phyloP scores from a whole-genome alignment of 2,329 filamentous ascomycete species.

The Fusarium torreyae region DNA sequence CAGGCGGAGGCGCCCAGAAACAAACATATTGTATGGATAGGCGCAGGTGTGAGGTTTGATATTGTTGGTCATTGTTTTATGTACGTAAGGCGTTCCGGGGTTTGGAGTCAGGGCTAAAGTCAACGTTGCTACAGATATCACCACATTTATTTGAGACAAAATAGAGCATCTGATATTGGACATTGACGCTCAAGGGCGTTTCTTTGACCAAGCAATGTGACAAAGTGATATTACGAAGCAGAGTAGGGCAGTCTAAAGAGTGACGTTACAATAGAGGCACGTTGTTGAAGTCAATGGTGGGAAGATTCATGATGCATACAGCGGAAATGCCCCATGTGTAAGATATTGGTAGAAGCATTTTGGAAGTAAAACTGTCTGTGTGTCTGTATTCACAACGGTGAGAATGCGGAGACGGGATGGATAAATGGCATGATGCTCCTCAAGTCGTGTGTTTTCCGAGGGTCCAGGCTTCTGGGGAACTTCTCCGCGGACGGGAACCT shows the following conservation, averaged over 20 bases:
- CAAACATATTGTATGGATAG: conserved; percentile 36
- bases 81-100: conserved; percentile 50
- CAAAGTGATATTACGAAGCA: conserved; percentile 1
- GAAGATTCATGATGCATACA: conserved; percentile 4
- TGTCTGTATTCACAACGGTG: background rate
- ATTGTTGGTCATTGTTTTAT: conserved; percentile 40
- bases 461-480: conserved; percentile 16
- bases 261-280: conserved; percentile 2
- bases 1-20: conserved; percentile 16
- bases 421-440: conserved; percentile 37
- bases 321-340: background rate
- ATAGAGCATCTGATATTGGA: conserved; percentile 33
- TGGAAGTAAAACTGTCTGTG: conserved; percentile 4
- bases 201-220: background rate
- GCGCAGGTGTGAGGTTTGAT: conserved; percentile 32
- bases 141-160: conserved; percentile 29
- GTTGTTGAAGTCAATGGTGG: conserved; percentile 9
- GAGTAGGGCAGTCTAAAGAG: background rate
- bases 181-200: background rate
- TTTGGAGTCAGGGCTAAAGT: conserved; percentile 31
- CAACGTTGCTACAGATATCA: conserved; percentile 42
- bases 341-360: conserved; percentile 16
- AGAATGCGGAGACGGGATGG: conserved; percentile 11
- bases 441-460: conserved; percentile 27
- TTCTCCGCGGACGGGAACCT: conserved; percentile 22